Evolutionary conservation across 345 rosid genomes (phyloP), one percentile per base, ranked within the genome.

Genomic region (Adansonia digitata): DNA sequence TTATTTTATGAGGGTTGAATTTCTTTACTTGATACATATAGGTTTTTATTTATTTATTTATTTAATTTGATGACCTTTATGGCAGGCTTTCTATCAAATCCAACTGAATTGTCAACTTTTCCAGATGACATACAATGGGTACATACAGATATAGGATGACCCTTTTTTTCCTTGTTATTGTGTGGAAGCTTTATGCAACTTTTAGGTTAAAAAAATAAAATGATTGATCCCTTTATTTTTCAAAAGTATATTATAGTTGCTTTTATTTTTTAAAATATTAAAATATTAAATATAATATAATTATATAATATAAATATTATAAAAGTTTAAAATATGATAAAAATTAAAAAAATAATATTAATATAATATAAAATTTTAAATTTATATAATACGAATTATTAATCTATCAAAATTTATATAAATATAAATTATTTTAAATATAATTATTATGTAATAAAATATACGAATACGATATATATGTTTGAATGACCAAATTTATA

Each of bases 101-200:
- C 56, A 68, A 46, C 40, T 27, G 72, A 68, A 45, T 26, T 68
- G 72, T 68, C 72, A 66, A 46, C 55, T 27, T 68, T 68, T 46
- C 24, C 72, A 68, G 40, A 52, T 68, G 56, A 27, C 40, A 45
- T 7, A 45, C 39, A 45, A 15, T 46, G 55, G 24, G 26, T 45
- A 15, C 35, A 24, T 13, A 66, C 52, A 43, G 52, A 42, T 66
- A 43, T 18, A 22, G 35, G n/a, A 42, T n/a, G 12, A 13, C 20
- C 20, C 5, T 66, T 66, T 66, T 66, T 66, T 14, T 2, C 34
- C 12, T 35, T 55, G 11, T 12, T 24, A 46, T 68, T 39, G 57
- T 68, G 12, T 27, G 56, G 18, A 26, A 45, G 72, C 55, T 43
- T 26, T 71, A 7, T 29, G 48, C 3, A 37, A 15, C 56, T 69